Conservation (phyloP, 176 grass and related monocot species). For the Aegilops sharonensis region DNA sequence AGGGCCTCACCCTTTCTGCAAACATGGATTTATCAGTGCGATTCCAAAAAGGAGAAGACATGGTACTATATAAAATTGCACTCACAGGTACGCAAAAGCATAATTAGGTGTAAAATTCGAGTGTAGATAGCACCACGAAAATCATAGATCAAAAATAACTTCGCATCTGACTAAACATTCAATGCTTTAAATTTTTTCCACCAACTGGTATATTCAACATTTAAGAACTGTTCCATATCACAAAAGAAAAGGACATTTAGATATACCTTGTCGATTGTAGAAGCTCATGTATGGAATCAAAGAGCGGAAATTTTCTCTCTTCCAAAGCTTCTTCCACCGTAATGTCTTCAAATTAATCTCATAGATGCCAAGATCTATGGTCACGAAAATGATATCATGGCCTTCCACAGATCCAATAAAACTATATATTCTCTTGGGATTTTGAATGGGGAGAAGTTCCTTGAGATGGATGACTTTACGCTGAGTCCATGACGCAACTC, state of each 20-base stretch:
- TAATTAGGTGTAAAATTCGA: not conserved
- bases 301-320: not conserved
- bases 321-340: not conserved
- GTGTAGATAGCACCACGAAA: not conserved
- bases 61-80: not conserved
- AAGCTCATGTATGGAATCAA: not conserved
- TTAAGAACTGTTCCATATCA: not conserved
- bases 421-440: too few relatives aligned
- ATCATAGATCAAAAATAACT: not conserved
- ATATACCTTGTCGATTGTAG: not conserved
- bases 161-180: not conserved
- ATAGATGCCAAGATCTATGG: not conserved
- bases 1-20: not conserved
- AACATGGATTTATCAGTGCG: not conserved
- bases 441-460: not conserved
- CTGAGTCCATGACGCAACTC: not conserved
- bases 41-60: not conserved
- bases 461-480: not conserved
- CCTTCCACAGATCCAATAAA: not conserved
- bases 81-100: not conserved
- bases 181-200: not conserved
- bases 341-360: not conserved
- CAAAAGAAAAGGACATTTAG: not conserved
- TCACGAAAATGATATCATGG: not conserved
- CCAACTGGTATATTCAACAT: not conserved